Conservation (phyloP, 495 filamentous ascomycete species). For the Trypethelium eluteriae region DNA sequence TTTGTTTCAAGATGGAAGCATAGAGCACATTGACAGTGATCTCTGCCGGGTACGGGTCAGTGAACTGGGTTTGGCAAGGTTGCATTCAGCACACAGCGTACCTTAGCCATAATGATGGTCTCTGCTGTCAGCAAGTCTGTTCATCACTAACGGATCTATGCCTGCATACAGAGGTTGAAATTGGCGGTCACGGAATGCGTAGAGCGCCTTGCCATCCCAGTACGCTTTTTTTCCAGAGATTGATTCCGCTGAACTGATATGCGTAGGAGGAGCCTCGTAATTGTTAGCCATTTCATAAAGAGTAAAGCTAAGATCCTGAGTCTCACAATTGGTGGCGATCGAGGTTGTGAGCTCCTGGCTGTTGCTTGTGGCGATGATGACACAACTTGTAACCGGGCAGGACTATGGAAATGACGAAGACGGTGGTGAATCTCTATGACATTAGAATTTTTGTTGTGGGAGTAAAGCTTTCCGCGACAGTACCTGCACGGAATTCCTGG, state of each 20-base stretch:
- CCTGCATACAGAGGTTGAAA: constrained; percentile 10
- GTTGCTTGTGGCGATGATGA: background rate
- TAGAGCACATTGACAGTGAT: constrained; percentile 19
- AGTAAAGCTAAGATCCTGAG: background rate
- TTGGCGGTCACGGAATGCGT: constrained; percentile 5
- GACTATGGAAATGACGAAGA: background rate
- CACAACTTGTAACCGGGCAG: background rate
- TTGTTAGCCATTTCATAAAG: background rate
- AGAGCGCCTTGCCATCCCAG: constrained; percentile 3
- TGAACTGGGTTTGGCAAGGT: background rate
- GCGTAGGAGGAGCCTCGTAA: background rate
- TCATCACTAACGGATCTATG: background rate
- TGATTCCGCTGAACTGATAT: background rate
- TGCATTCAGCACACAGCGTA: constrained; percentile 8
- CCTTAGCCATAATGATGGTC: constrained; percentile 21
- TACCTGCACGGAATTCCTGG: too few relatives aligned
- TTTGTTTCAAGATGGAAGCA: constrained; percentile 8
- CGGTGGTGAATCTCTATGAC: background rate
- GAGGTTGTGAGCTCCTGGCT: too few relatives aligned
- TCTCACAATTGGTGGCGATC: background rate
- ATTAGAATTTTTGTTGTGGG: too few relatives aligned
- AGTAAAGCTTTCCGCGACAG: too few relatives aligned
- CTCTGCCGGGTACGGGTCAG: background rate
- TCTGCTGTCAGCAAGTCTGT: background rate
- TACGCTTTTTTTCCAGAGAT: background rate